These are phyloP conservation scores for Amphicarpaea edgeworthii DNA, from an alignment of 306 rosid species.

Conservation along the genomic window DNA sequence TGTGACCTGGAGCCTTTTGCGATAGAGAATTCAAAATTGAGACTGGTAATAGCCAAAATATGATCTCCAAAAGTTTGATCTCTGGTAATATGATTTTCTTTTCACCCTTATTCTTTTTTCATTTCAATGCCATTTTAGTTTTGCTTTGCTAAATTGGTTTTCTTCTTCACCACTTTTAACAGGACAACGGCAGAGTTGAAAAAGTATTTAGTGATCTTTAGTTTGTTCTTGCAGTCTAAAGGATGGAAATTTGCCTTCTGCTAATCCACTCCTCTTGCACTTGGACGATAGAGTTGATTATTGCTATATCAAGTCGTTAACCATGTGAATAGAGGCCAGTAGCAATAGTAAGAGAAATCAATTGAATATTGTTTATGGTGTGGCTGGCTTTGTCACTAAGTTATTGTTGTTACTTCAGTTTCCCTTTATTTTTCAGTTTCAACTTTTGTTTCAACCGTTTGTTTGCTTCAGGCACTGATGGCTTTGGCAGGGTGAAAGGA, in stretches of 20 bases:
- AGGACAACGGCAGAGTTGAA: neutral
- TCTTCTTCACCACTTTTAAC: slow-evolving; percentile 9
- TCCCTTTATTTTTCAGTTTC: slow-evolving; percentile 5
- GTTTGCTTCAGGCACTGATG: slow-evolving; percentile 22
- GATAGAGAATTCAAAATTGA: slow-evolving; percentile 30
- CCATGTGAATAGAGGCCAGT: slow-evolving; percentile 17
- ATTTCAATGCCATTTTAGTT: slow-evolving; percentile 20
- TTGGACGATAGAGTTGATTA: slow-evolving; percentile 9
- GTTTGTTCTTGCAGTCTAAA: slow-evolving; percentile 24
- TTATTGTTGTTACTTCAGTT: slow-evolving; percentile 22
- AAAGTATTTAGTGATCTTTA: slow-evolving; percentile 22
- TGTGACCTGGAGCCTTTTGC: slow-evolving; percentile 35
- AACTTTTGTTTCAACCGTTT: slow-evolving; percentile 19
- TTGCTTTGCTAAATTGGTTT: slow-evolving; percentile 29
- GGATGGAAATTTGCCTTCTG: slow-evolving; percentile 18
- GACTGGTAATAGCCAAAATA: slow-evolving; percentile 34
- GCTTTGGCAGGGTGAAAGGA: slow-evolving; percentile 3
- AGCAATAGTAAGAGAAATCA: slow-evolving; percentile 11
- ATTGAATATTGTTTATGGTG: neutral
- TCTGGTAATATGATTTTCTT: slow-evolving; percentile 24
- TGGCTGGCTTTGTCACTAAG: neutral
- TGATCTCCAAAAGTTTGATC: slow-evolving; percentile 34
- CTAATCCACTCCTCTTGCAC: slow-evolving; percentile 5
- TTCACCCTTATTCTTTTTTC: neutral
- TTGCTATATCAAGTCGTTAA: slow-evolving; percentile 4